Evolutionary conservation across 1,284 basidiomycete species (phyloP).

Genomic region (Fomitopsis betulina): DNA sequence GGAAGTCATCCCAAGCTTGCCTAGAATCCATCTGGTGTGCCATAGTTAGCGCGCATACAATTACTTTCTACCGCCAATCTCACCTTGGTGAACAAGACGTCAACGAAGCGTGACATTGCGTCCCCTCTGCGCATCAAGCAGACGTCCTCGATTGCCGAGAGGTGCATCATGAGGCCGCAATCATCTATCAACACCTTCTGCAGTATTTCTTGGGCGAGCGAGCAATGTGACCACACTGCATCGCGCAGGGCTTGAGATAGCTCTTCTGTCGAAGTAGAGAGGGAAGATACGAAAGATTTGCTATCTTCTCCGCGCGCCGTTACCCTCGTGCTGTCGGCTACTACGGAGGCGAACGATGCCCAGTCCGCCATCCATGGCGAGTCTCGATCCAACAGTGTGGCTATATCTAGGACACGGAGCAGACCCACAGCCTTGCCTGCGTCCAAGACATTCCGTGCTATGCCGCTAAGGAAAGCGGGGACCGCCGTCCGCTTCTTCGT

Average conservation of each 20-base stretch:
- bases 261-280: constrained; percentile 45
- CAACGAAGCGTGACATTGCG: constrained; percentile 67
- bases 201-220: constrained; percentile 50
- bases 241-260: constrained; percentile 62
- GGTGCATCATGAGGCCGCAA: constrained; percentile 65
- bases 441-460: constrained; percentile 55
- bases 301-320: background rate
- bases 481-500: constrained; percentile 36
- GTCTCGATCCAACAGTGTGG: constrained; percentile 13
- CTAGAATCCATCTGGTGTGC: constrained; percentile 59
- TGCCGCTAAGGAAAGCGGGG: constrained; percentile 56
- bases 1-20: constrained; percentile 78
- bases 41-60: background rate
- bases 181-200: constrained; percentile 62
- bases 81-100: constrained; percentile 70
- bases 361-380: constrained; percentile 28
- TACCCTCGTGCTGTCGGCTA: constrained; percentile 2
- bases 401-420: constrained; percentile 42
- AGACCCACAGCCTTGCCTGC: constrained; percentile 81
- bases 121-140: constrained; percentile 73
- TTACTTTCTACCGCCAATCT: constrained; percentile 10
- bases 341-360: constrained; percentile 21
- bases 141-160: constrained; percentile 69
- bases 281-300: background rate
- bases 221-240: constrained; percentile 56